Conservation (phyloP, 208 protist genomes). For the Trichomonas tenax region DNA sequence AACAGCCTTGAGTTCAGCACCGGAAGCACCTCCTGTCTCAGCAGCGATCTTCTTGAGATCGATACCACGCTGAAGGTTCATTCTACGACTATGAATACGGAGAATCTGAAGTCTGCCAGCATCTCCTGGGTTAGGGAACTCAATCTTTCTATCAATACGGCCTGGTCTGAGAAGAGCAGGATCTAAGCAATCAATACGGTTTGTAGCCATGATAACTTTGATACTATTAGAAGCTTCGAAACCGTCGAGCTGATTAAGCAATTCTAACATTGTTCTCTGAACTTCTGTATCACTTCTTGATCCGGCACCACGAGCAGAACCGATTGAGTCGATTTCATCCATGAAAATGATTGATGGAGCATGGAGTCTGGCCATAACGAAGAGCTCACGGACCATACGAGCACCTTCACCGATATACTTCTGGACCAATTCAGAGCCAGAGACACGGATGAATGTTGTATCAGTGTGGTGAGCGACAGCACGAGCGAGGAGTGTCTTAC, state of each 20-base stretch:
- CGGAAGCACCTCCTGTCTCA: slow-evolving; percentile 81
- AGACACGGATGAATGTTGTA: slow-evolving; percentile 92
- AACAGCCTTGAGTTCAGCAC: slow-evolving; percentile 79
- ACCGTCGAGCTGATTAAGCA: slow-evolving; percentile 98
- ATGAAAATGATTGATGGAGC: slow-evolving; percentile 99
- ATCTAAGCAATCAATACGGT: slow-evolving; percentile 99
- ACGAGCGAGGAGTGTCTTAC: slow-evolving; percentile 91
- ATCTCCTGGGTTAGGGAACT: slow-evolving; percentile 44
- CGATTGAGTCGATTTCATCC: slow-evolving; percentile 99
- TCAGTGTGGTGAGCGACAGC: slow-evolving; percentile 94
- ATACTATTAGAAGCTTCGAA: slow-evolving; percentile 97
- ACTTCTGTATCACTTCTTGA: slow-evolving; percentile 75
- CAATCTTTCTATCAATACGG: slow-evolving; percentile 75
- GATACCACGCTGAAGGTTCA: slow-evolving; percentile 97
- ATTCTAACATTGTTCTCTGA: slow-evolving; percentile 99
- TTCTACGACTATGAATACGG: slow-evolving; percentile 95
- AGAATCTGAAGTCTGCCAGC: slow-evolving; percentile 86
- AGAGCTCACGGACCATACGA: slow-evolving; percentile 97
- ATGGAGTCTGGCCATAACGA: slow-evolving; percentile 96
- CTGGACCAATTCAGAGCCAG: slow-evolving; percentile 96
- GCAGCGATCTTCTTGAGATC: slow-evolving; percentile 78
- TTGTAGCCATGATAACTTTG: slow-evolving; percentile 94
- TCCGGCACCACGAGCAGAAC: slow-evolving; percentile 47
- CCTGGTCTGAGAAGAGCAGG: slow-evolving; percentile 93
- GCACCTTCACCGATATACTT: slow-evolving; percentile 99